These are phyloP conservation scores for Plasmodium malariae DNA, from an alignment of 169 alveolate species.

Conservation along the genomic window DNA sequence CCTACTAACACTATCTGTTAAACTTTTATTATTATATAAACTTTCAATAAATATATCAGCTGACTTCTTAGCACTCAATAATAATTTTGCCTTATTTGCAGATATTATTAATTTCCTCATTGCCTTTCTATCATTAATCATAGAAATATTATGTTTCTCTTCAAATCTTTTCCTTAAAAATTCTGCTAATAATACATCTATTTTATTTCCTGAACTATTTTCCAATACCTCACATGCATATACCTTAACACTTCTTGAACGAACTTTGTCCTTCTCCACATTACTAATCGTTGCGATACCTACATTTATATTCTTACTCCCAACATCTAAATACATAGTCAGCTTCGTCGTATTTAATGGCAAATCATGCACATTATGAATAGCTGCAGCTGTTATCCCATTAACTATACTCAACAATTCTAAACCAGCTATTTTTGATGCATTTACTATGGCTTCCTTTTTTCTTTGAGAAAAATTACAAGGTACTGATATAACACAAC, in stretches of 20 bases:
- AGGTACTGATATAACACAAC: constrained; percentile 85
- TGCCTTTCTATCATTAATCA: constrained; percentile 64
- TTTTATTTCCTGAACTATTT: constrained; percentile 66
- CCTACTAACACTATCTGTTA: constrained; percentile 74
- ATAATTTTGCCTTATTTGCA: constrained; percentile 72
- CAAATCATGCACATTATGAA: constrained; percentile 79
- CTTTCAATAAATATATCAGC: constrained; percentile 75
- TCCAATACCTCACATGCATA: constrained; percentile 76
- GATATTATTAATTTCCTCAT: constrained; percentile 73
- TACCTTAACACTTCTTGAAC: constrained; percentile 51
- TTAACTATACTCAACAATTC: constrained; percentile 80
- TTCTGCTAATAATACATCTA: constrained; percentile 67
- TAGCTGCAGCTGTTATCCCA: constrained; percentile 86
- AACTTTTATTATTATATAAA: constrained; percentile 67
- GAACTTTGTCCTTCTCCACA: constrained; percentile 51
- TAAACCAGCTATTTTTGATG: constrained; percentile 85
- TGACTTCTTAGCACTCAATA: constrained; percentile 72
- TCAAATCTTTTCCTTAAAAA: constrained; percentile 71
- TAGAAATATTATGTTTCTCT: constrained; percentile 63
- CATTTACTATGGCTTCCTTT: constrained; percentile 79
- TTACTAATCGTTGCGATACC: constrained; percentile 79
- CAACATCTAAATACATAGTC: constrained; percentile 84
- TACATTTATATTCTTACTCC: constrained; percentile 84
- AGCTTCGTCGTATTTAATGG: constrained; percentile 82
- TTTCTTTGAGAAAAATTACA: constrained; percentile 84